phyloP scores from a whole-genome alignment of 768 basidiomycete species.

The Tricholoma terreum region DNA sequence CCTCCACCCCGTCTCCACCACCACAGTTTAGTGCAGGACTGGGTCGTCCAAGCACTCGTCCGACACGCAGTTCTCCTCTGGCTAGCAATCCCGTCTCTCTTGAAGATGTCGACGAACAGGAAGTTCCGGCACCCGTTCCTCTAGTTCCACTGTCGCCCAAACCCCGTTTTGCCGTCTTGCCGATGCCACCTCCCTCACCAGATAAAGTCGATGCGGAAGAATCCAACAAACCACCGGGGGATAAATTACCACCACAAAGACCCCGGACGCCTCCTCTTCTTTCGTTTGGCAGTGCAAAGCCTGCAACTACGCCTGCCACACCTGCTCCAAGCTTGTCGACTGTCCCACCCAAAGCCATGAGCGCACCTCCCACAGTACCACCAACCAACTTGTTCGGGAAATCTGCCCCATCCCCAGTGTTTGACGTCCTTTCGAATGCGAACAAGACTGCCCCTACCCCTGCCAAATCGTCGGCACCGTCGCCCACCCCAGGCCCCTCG shows the following conservation, averaged over 20 bases:
- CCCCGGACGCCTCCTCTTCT: conserved; percentile 52
- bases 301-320: neutral
- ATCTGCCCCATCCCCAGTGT: neutral
- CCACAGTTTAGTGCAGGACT: conserved; percentile 40
- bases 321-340: neutral
- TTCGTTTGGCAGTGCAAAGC: conserved; percentile 21
- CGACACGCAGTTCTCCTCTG: conserved; percentile 74
- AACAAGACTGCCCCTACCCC: neutral
- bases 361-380: neutral
- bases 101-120: conserved; percentile 43
- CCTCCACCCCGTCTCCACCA: conserved; percentile 33
- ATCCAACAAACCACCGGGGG: conserved; percentile 15
- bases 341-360: conserved; percentile 2
- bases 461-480: neutral
- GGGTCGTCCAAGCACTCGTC: conserved; percentile 62
- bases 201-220: conserved; percentile 26
- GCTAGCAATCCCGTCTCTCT: conserved; percentile 50
- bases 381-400: neutral
- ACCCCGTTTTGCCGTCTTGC: conserved; percentile 31
- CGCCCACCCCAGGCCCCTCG: neutral
- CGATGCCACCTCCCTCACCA: conserved; percentile 11
- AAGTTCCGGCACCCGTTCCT: conserved; percentile 19
- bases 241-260: conserved; percentile 21
- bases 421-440: neutral
- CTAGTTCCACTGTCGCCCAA: conserved; percentile 41